Base-by-base conservation (phyloP, 164 flowering plant species). In the Platanus orientalis region DNA sequence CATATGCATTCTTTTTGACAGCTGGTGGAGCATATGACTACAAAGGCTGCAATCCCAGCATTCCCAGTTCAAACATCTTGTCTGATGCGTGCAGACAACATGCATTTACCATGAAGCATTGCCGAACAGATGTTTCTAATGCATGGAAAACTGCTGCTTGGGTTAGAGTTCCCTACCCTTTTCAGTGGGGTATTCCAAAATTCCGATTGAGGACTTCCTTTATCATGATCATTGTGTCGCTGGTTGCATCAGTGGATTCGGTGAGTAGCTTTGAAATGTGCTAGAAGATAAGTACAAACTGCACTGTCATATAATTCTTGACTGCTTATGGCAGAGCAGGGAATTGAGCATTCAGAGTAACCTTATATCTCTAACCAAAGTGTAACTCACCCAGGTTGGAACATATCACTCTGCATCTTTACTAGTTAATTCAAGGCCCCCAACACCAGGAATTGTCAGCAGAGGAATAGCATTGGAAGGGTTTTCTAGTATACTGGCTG, bases 391-490 rank as follows among this genome's bases (percentile, higher is more conserved):
- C 45, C 81, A 93, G 98, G 85, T 90, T 53, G 97, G 89, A 28
- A 83, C 86, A 25, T 93, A 93, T 81, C 88, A 89, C 72, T 68
- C 88, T 62, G 68, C 87, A 40, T 78, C 98, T 16, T 44, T 84
- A 65, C 76, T 71, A 50, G 74, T 81, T 49, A 83, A 75, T 74
- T 67, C 73, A 48, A 83, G 68, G 74, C 86, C 96, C 62, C 97
- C 98, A 54, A 85, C 91, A 3, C 92, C 83, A 10, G 86, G 89
- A 56, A 76, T 88, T 61, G 96, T 90, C 42, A 84, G 97, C 75
- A 81, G 98, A 79, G 97, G 97, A 59, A 85, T 90, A 61, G 96
- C 87, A 19, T 54, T 93, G 74, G 98, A 93, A 81, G 98, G 98
- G 24, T 78, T 85, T 57, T 87, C 96, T 66, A 93, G 98, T 64